Percentiles rank a stretch among this genome's conserved stretches.
These are phyloP conservation scores for Dryas integrifolia DNA, from an alignment of 331 rosid genomes.

Conservation along the genomic window DNA sequence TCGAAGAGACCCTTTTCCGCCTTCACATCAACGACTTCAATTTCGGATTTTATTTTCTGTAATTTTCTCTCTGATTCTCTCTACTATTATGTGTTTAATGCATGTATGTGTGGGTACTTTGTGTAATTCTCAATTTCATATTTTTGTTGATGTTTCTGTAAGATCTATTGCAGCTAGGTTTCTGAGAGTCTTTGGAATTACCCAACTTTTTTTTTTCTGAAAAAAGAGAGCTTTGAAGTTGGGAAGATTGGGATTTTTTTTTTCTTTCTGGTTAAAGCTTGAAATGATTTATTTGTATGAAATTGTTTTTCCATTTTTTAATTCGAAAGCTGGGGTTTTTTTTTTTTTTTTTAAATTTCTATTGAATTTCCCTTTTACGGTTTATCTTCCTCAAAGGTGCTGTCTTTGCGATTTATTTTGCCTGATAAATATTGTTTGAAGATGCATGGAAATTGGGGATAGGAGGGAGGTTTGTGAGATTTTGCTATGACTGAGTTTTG, in stretches of 20 bases:
- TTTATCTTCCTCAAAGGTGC: not conserved
- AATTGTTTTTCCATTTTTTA: not conserved
- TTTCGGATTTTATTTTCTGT: not conserved
- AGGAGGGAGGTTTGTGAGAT: not conserved
- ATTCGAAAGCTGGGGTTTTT: not conserved
- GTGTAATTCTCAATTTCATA: not conserved
- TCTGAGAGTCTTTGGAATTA: conserved; percentile 8
- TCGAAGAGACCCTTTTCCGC: conserved; percentile 14
- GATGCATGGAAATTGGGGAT: not conserved
- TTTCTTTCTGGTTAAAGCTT: not conserved
- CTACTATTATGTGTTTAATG: not conserved
- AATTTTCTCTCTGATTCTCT: not conserved
- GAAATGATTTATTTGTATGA: not conserved
- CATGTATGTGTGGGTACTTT: not conserved
- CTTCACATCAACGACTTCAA: not conserved
- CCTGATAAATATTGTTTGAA: not conserved
- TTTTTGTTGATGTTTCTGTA: not conserved
- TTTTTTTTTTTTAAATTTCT: not conserved
- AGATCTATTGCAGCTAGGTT: conserved; percentile 10
- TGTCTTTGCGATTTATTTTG: not conserved
- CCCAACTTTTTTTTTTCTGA: not conserved
- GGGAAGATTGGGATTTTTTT: not conserved
- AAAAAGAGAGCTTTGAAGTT: not conserved
- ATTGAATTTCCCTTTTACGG: not conserved
- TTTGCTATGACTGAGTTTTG: not conserved